phyloP scores from a whole-genome alignment of 257 asterid species.

The Osmanthus fragrans region DNA sequence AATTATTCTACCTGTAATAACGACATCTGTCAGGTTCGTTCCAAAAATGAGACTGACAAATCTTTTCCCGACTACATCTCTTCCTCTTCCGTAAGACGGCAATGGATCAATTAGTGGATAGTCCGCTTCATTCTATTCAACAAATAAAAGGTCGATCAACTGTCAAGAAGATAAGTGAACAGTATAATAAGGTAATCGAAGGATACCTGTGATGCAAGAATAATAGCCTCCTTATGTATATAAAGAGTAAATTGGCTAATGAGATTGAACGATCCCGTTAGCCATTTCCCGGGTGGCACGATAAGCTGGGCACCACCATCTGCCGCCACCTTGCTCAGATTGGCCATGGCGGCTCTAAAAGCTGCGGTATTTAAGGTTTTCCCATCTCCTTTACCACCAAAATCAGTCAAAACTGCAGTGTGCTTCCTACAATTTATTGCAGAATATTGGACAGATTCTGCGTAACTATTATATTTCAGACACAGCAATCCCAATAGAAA shows the following conservation, averaged over 20 bases:
- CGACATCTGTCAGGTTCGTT: slow-evolving; percentile 65
- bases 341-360: slow-evolving; percentile 46
- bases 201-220: slow-evolving; percentile 64
- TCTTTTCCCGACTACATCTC: slow-evolving; percentile 56
- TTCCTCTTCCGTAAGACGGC: slow-evolving; percentile 75
- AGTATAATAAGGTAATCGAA: background rate
- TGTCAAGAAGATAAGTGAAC: background rate
- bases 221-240: slow-evolving; percentile 50
- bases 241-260: slow-evolving; percentile 67
- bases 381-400: slow-evolving; percentile 66
- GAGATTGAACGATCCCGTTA: slow-evolving; percentile 60
- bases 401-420: slow-evolving; percentile 46
- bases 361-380: slow-evolving; percentile 56
- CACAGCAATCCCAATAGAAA: slow-evolving; percentile 37
- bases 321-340: slow-evolving; percentile 43
- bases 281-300: slow-evolving; percentile 75
- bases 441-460: slow-evolving; percentile 21
- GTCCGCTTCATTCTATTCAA: slow-evolving; percentile 41
- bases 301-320: slow-evolving; percentile 61
- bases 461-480: slow-evolving; percentile 12
- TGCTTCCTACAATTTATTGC: slow-evolving; percentile 53
- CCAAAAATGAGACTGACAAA: slow-evolving; percentile 62
- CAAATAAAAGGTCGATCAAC: background rate
- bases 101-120: slow-evolving; percentile 64
- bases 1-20: slow-evolving; percentile 48